Conservation (phyloP, 345 rosid species). For the Salix koriyanagi region DNA sequence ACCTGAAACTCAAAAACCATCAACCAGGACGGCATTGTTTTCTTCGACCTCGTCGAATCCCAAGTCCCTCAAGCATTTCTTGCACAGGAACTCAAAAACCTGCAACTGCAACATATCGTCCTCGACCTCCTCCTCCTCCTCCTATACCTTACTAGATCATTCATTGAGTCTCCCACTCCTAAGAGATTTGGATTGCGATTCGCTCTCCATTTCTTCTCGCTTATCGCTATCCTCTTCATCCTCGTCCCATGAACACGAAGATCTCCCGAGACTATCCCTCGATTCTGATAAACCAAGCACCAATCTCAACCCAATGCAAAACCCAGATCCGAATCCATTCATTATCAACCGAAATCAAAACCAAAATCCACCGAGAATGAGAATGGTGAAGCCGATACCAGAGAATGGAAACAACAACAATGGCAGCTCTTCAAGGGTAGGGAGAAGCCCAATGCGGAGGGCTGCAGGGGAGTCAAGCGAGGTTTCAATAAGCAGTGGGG, state of each 20-base stretch:
- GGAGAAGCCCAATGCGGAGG: conserved; percentile 61
- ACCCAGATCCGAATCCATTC: conserved; percentile 55
- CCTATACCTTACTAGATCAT: conserved; percentile 32
- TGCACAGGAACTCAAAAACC: conserved; percentile 63
- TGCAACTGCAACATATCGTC: conserved; percentile 25
- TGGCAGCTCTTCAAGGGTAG: conserved; percentile 25
- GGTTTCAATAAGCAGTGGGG: conserved; percentile 45
- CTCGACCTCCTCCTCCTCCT: conserved; percentile 2
- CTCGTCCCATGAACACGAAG: conserved; percentile 84
- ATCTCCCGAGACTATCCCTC: conserved; percentile 68
- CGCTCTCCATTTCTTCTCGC: conserved; percentile 71
- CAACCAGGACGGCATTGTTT: conserved; percentile 12
- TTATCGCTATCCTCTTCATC: conserved; percentile 86
- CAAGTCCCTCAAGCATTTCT: conserved; percentile 58
- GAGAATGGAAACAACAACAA: conserved; percentile 19
- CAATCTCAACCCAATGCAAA: not conserved
- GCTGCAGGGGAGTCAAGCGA: conserved; percentile 31
- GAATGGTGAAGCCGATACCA: conserved; percentile 54
- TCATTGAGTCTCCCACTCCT: conserved; percentile 61
- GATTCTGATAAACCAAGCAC: conserved; percentile 67
- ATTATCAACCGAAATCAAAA: conserved; percentile 36
- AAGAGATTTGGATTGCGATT: conserved; percentile 59
- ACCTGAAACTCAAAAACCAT: conserved; percentile 19
- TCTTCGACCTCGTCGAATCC: conserved; percentile 29
- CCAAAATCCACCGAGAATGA: conserved; percentile 51